A percentile compares a stretch with the other conserved stretches of the same genome.
These are phyloP conservation scores for Amanita polypyramis DNA, from an alignment of 768 basidiomycete genomes.

Conservation along the genomic window DNA sequence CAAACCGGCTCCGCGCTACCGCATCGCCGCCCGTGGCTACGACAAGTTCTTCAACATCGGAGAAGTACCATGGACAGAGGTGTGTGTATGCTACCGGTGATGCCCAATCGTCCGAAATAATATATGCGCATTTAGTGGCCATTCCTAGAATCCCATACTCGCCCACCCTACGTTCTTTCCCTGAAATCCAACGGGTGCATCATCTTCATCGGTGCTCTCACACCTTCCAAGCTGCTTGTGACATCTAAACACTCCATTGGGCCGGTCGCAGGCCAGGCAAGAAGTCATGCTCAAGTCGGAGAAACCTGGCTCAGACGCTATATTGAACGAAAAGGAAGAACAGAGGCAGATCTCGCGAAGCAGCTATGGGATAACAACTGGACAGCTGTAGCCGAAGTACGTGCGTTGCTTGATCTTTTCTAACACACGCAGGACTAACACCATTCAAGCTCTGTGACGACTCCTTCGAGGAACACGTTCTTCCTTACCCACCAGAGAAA, in stretches of 20 bases:
- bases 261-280: slow-evolving; percentile 23
- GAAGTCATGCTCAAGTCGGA: slow-evolving; percentile 76
- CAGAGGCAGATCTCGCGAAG: slow-evolving; percentile 63
- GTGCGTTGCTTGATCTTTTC: slow-evolving; percentile 11
- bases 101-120: slow-evolving; percentile 1
- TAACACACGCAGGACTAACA: neutral
- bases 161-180: slow-evolving; percentile 74
- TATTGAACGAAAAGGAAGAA: slow-evolving; percentile 46
- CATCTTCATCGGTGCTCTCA: slow-evolving; percentile 86
- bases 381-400: slow-evolving; percentile 89
- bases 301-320: slow-evolving; percentile 76
- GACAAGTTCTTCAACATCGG: slow-evolving; percentile 99
- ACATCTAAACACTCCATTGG: slow-evolving; percentile 94
- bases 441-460: slow-evolving; percentile 86
- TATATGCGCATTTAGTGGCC: slow-evolving; percentile 47
- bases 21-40: slow-evolving; percentile 85
- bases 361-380: slow-evolving; percentile 72
- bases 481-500: slow-evolving; percentile 68
- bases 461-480: slow-evolving; percentile 92
- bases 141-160: slow-evolving; percentile 56
- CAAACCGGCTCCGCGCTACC: slow-evolving; percentile 13
- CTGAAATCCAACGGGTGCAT: slow-evolving; percentile 96
- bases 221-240: slow-evolving; percentile 61
- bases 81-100: slow-evolving; percentile 19
- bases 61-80: slow-evolving; percentile 92